Base-by-base conservation (phyloP, 75 land plant species). In the Cunninghamia lanceolata region DNA sequence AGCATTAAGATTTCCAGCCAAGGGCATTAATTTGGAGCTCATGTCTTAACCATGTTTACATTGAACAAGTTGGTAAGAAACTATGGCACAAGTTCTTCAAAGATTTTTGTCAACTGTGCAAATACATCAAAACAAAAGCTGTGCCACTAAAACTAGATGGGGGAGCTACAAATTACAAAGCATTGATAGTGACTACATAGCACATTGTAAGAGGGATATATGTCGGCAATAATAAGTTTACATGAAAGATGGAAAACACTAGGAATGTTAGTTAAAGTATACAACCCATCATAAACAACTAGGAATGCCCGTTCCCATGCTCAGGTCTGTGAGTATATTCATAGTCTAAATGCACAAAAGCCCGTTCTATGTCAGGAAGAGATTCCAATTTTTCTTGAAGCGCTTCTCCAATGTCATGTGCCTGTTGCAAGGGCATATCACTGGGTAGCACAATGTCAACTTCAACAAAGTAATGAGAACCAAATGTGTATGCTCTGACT, bases 401-500 rank as follows among this genome's bases (percentile, higher is more conserved):
- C 2, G 94, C 88, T 85, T 98, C 99, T 0, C 99, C 99, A 73
- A 98, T 96, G 83, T 98, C 94, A 82, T 98, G 99, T 14, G 99
- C 98, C 85, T 92, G 82, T 81, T 83, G 89, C 82, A 96, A 86
- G 13, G 89, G 86, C 99, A 95, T 98, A 76, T 96, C 92, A 63
- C 90, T 90, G 0, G 97, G 93, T 85, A 98, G 89, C 17, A 98
- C 99, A 30, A 98, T 94, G 87, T 98, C 99, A 0, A 98, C 98
- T 91, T 98, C 99, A 38, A 96, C 98, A 88, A 98, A 98, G 86
- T 96, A 98, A 73, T 98, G 94, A 1, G 95, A 89, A 4, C 99
- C 99, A 87, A 98, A 95, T 10, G 94, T 93, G 87, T 98, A 98
- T 21, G 99, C 99, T 74, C 98, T 89, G n/a, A 98, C 99, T 7